Base-by-base conservation (phyloP, 2,329 filamentous ascomycete genomes). In the Dactylella cylindrospora region DNA sequence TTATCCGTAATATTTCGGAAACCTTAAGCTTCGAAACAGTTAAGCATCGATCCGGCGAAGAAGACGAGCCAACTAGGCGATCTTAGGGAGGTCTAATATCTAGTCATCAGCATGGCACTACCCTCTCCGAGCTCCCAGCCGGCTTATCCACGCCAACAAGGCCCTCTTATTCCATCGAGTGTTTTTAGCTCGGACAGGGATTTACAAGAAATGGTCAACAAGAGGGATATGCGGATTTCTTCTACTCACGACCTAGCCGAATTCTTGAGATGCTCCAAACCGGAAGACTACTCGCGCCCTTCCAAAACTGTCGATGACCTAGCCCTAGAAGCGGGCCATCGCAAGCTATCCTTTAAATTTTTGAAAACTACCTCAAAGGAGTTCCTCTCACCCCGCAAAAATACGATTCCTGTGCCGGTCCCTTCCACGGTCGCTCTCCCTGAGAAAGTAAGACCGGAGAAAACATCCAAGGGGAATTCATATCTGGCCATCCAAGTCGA, bases 401-500 rank as follows among this genome's bases (percentile, higher is more conserved):
- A 32, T 20, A 15, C 29, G 5, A 32, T 53, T 13, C 44, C 55
- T 1, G 39, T 61, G 12, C 55, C 55, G 3, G 35, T 61, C 9
- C 49, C 40, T 19, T 53, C 55, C 10, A 61, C 55, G 6, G 10
- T 39, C 9, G 55, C 55, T 3, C 28, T 61, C 3, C 55, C 55
- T 9, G 55, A 61, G 10, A 61, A 61, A 31, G 55, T 61, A 3
- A 33, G 55, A 13, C 43, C 47, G 4, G 41, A 61, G 28, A 61
- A 61, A 28, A 61, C 55, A 2, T 53, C 55, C 22, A 62, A 64
- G 38, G 67, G 67, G n/a, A 69, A 66, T 28, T 66, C 67, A 3
- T 69, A 69, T 53, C 64, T 69, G 25, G 66, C 67, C 17, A 69
- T 69, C 28, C 67, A 67, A n/a, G 65, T 69, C 10, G 67, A 69